These are phyloP conservation scores for Areca catechu DNA, from an alignment of 176 grass and related monocot genomes.

Conservation along the genomic window DNA sequence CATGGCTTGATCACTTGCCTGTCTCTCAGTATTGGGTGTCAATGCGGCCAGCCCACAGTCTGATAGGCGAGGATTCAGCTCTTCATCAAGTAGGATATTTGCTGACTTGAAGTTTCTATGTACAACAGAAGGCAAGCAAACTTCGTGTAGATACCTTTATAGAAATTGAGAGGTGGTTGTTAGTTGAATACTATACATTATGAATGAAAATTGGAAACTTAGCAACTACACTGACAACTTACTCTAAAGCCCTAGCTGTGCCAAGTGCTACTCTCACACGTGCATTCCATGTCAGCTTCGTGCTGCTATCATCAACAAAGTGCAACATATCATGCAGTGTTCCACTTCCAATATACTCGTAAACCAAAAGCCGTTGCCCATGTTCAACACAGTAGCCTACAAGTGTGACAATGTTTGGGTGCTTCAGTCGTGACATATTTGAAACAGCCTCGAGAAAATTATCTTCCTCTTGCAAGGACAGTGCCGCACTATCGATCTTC, in stretches of 20 bases:
- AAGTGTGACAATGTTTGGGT: constrained; percentile 63
- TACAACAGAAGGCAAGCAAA: constrained; percentile 67
- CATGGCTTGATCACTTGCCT: constrained; percentile 31
- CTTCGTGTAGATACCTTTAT: constrained; percentile 74
- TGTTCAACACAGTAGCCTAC: constrained; percentile 81
- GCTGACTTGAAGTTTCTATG: constrained; percentile 88
- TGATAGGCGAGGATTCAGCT: constrained; percentile 79
- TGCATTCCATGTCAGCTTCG: constrained; percentile 82
- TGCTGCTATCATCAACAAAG: constrained; percentile 57
- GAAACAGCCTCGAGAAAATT: constrained; percentile 72
- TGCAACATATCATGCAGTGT: constrained; percentile 78
- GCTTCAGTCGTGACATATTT: constrained; percentile 71
- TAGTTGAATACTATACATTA: no score
- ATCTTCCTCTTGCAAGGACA: constrained; percentile 69
- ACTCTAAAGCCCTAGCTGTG: constrained; percentile 86
- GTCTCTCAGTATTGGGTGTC: constrained; percentile 73
- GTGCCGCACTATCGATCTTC: constrained; percentile 70
- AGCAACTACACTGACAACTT: constrained; percentile 15
- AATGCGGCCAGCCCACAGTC: constrained; percentile 63
- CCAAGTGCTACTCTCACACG: constrained; percentile 85
- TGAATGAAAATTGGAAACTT: no score
- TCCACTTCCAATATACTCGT: constrained; percentile 70
- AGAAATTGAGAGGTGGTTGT: not conserved
- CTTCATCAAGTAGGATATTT: constrained; percentile 94
- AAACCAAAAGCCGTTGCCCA: constrained; percentile 59